phyloP scores from a whole-genome alignment of 2,329 filamentous ascomycete species.

The Claviceps capensis region DNA sequence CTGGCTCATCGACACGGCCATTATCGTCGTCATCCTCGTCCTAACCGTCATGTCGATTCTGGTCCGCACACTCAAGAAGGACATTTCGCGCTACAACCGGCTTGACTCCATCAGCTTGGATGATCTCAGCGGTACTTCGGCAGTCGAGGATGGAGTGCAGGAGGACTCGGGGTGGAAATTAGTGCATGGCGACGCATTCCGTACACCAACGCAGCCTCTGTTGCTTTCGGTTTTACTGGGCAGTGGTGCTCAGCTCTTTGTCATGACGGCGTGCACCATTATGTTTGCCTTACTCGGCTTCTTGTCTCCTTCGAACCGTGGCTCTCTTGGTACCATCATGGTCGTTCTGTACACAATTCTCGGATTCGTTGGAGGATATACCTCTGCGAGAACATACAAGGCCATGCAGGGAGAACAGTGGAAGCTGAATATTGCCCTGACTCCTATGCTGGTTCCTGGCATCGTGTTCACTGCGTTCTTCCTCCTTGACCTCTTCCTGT shows the following conservation, averaged over 20 bases:
- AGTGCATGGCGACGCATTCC: slow-evolving; percentile 94
- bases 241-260: slow-evolving; percentile 90
- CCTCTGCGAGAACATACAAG: slow-evolving; percentile 86
- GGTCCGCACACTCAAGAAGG: slow-evolving; percentile 76
- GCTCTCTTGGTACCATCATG: slow-evolving; percentile 84
- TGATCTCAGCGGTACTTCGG: slow-evolving; percentile 68
- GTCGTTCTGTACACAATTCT: slow-evolving; percentile 88
- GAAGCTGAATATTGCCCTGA: slow-evolving; percentile 86
- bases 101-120: slow-evolving; percentile 84
- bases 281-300: slow-evolving; percentile 88
- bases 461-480: slow-evolving; percentile 85
- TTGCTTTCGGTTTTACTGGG: slow-evolving; percentile 79
- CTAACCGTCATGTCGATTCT: slow-evolving; percentile 89
- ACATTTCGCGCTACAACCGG: slow-evolving; percentile 93
- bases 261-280: slow-evolving; percentile 94
- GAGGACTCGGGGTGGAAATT: slow-evolving; percentile 98
- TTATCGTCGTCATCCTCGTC: slow-evolving; percentile 85
- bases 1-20: slow-evolving; percentile 87
- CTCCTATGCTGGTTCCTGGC: slow-evolving; percentile 71
- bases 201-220: slow-evolving; percentile 68
- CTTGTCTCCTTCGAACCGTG: slow-evolving; percentile 88
- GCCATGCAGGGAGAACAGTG: slow-evolving; percentile 82
- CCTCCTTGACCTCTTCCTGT: slow-evolving; percentile 89
- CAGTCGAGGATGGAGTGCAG: slow-evolving; percentile 80
- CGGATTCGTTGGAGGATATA: slow-evolving; percentile 83